Evolutionary conservation across 1,284 basidiomycete species (phyloP), one percentile per base, ranked within the genome.

Genomic region (Abortiporus biennis): DNA sequence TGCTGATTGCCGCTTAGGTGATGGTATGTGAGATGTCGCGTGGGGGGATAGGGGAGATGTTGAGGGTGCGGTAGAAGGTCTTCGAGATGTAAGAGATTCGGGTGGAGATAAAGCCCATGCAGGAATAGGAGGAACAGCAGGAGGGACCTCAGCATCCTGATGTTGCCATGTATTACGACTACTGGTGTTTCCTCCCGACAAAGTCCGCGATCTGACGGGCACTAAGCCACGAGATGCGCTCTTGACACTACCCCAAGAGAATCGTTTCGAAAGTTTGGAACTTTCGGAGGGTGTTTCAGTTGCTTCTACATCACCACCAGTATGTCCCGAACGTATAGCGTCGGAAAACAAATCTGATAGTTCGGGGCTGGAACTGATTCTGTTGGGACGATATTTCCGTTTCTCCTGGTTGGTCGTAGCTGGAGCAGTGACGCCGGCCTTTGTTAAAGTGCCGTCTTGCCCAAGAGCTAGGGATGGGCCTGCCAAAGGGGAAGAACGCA

Each of bases 401-500:
- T 23, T 27, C 19, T 17, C 19, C 3, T 42, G 36, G 24, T 27
- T 24, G 22, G 36, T 37, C 17, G 44, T 33, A 22, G 20, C 23
- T 36, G 27, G 8, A 32, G 24, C 16, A 15, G 34, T 17, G 22
- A 33, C 35, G 35, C 23, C 27, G 27, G 25, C 22, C 12, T 31
- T 46, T 24, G 42, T 38, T 32, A 48, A 42, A 4, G 46, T 46
- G 17, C 47, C 54, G 24, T 55, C 54, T 16, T 39, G 43, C 17
- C 48, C 34, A 37, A 51, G 44, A 1, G 54, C 56, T 33, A 60
- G 48, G 3, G 54, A 54, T 12, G 58, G 56, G 1, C 58, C 58
- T 2, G 58, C 58, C 21, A 60, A 53, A 0, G 58, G 58, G 15
- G 58, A 60, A 3, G 56, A 57, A 31, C 56, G 55, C 6, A 52